phyloP scores from a whole-genome alignment of 257 asterid species.

The Lavandula angustifolia region DNA sequence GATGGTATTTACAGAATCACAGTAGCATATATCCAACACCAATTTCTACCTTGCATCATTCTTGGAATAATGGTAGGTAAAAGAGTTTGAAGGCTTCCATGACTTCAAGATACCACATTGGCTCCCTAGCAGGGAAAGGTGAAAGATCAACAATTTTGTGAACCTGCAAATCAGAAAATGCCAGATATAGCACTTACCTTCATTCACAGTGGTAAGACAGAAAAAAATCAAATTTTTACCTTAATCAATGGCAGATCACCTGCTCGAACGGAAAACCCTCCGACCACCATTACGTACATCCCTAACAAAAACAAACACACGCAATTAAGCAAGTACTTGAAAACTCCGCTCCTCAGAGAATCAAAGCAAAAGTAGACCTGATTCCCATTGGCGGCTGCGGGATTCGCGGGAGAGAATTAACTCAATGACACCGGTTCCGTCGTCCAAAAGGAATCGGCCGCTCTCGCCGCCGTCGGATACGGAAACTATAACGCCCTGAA shows the following conservation, averaged over 20 bases:
- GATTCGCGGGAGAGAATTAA: slow-evolving; percentile 46
- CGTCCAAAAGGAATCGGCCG: slow-evolving; percentile 59
- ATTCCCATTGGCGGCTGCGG: slow-evolving; percentile 49
- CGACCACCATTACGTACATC: slow-evolving; percentile 90
- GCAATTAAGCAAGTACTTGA: not conserved
- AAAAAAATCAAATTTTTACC: slow-evolving; percentile 40
- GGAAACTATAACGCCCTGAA: slow-evolving; percentile 72
- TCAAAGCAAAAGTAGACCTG: slow-evolving; percentile 38
- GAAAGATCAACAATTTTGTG: slow-evolving; percentile 93
- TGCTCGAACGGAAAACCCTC: slow-evolving; percentile 46
- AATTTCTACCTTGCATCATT: slow-evolving; percentile 29
- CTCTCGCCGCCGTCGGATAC: slow-evolving; percentile 30
- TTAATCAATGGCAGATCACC: slow-evolving; percentile 56
- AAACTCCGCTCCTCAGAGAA: not conserved
- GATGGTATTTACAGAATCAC: slow-evolving; percentile 19
- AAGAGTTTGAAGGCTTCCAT: slow-evolving; percentile 78
- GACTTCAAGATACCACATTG: slow-evolving; percentile 97
- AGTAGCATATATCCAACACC: not conserved
- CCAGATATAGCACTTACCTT: slow-evolving; percentile 3
- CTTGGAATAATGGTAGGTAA: slow-evolving; percentile 57
- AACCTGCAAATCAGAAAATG: slow-evolving; percentile 53
- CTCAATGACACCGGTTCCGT: slow-evolving; percentile 72
- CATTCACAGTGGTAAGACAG: not conserved
- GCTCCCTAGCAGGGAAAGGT: slow-evolving; percentile 71
- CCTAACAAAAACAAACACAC: slow-evolving; percentile 43